Evolutionary conservation across 1,284 basidiomycete genomes (phyloP).

Genomic region (Paramarasmius palmivorus): DNA sequence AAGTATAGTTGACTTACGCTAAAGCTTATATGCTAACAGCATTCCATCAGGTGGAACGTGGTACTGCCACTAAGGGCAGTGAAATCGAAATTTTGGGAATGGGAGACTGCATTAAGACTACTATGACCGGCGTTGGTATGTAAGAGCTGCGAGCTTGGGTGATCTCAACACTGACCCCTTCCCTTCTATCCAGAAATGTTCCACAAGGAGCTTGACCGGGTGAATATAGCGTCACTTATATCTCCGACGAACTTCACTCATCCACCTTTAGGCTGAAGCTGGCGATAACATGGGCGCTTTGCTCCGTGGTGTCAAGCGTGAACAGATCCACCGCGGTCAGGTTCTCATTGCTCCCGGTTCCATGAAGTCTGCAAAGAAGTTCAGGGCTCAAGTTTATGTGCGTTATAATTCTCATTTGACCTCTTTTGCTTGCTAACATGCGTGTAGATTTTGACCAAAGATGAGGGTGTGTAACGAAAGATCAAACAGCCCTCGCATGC

Average conservation of each 20-base stretch:
- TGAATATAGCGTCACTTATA: slow-evolving; percentile 30
- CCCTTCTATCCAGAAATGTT: slow-evolving; percentile 83
- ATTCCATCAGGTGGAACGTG: slow-evolving; percentile 81
- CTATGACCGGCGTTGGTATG: slow-evolving; percentile 92
- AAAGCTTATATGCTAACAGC: slow-evolving; percentile 5
- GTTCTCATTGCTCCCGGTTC: slow-evolving; percentile 88
- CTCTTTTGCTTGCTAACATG: slow-evolving; percentile 1
- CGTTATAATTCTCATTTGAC: slow-evolving; percentile 25
- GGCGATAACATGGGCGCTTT: slow-evolving; percentile 99
- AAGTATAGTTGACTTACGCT: slow-evolving; percentile 24
- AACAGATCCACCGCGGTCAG: slow-evolving; percentile 93
- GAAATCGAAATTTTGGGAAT: slow-evolving; percentile 96
- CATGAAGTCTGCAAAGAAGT: slow-evolving; percentile 95
- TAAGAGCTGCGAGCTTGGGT: too few relatives aligned
- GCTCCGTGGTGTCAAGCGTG: slow-evolving; percentile 96
- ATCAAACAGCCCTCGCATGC: not conserved
- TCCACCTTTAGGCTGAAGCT: slow-evolving; percentile 75
- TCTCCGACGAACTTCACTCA: slow-evolving; percentile 5
- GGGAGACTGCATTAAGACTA: slow-evolving; percentile 87
- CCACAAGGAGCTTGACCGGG: slow-evolving; percentile 98
- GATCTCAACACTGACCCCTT: too few relatives aligned
- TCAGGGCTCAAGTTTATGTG: slow-evolving; percentile 90
- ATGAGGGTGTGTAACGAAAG: slow-evolving; percentile 60
- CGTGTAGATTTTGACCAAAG: slow-evolving; percentile 87
- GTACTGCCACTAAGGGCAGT: slow-evolving; percentile 88